Evolutionary conservation across 2,329 filamentous ascomycete genomes (phyloP).

Genomic region (Trichoderma simmonsii): DNA sequence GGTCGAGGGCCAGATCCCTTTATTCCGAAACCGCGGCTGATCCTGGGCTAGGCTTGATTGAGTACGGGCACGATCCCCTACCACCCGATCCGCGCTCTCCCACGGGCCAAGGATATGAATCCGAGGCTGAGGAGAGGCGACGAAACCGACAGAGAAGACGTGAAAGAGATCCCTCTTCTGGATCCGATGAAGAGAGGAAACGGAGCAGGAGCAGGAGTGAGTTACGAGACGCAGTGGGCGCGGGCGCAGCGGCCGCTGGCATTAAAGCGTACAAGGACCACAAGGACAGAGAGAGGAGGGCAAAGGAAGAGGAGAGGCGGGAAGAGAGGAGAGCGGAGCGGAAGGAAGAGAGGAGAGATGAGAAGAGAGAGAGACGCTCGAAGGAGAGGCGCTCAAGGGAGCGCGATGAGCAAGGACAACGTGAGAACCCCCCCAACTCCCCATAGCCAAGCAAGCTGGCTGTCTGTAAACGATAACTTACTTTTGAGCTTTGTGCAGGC

Average conservation of each 20-base stretch:
- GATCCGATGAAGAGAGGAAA: constrained; percentile 39
- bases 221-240: constrained; percentile 54
- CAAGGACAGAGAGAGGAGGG: constrained; percentile 43
- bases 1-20: constrained; percentile 50
- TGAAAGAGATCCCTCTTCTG: constrained; percentile 35
- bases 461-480: constrained; percentile 7
- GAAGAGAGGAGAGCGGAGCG: constrained; percentile 22
- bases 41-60: constrained; percentile 66
- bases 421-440: constrained; percentile 26
- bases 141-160: constrained; percentile 39
- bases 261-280: constrained; percentile 57
- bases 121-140: constrained; percentile 45
- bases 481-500: constrained; percentile 12
- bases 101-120: constrained; percentile 43
- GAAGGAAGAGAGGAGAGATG: constrained; percentile 22
- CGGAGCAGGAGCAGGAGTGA: constrained; percentile 48
- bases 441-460: not conserved
- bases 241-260: constrained; percentile 60
- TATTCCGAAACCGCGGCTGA: constrained; percentile 55
- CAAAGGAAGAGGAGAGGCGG: constrained; percentile 35
- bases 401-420: constrained; percentile 22
- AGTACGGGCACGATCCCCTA: constrained; percentile 61
- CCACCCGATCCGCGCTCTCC: constrained; percentile 39
- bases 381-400: constrained; percentile 37
- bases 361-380: constrained; percentile 31